phyloP scores from a whole-genome alignment of 202 grass and related monocot species.

The Schoenoplectus triqueter region DNA sequence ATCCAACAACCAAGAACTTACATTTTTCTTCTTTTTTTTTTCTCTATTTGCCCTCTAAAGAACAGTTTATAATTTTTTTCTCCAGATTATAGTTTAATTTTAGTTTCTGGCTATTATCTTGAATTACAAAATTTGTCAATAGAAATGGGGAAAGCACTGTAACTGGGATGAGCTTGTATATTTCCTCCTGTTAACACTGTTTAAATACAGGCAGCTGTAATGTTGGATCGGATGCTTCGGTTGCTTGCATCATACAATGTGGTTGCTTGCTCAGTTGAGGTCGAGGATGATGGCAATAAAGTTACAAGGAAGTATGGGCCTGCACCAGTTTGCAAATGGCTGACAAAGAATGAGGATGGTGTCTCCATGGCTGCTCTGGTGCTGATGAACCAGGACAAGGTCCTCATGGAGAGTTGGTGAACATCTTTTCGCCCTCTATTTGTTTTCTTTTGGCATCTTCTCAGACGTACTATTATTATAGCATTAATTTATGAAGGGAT shows the following conservation, averaged over 20 bases:
- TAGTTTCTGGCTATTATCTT: background rate
- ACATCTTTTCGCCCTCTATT: background rate
- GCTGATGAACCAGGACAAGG: slow-evolving; percentile 88
- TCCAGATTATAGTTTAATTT: background rate
- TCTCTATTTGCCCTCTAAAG: background rate
- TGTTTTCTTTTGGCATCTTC: background rate
- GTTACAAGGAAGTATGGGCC: slow-evolving; percentile 47
- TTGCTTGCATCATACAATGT: slow-evolving; percentile 76
- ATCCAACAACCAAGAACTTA: background rate
- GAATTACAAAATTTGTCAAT: background rate
- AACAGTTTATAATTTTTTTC: background rate
- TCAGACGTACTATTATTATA: background rate
- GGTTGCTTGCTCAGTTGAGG: slow-evolving; percentile 51
- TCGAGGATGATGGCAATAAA: slow-evolving; percentile 44
- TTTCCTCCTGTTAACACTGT: background rate
- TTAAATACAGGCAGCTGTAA: slow-evolving; percentile 51
- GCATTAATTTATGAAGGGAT: background rate
- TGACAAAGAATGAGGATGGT: slow-evolving; percentile 74
- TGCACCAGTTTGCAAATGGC: slow-evolving; percentile 72
- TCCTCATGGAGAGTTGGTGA: slow-evolving; percentile 97
- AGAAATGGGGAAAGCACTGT: background rate
- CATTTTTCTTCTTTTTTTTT: background rate
- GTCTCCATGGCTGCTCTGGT: slow-evolving; percentile 82
- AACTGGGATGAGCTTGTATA: background rate
- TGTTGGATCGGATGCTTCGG: slow-evolving; percentile 84